Conservation (phyloP, 1,284 basidiomycete species). For the Inonotus hispidus region DNA sequence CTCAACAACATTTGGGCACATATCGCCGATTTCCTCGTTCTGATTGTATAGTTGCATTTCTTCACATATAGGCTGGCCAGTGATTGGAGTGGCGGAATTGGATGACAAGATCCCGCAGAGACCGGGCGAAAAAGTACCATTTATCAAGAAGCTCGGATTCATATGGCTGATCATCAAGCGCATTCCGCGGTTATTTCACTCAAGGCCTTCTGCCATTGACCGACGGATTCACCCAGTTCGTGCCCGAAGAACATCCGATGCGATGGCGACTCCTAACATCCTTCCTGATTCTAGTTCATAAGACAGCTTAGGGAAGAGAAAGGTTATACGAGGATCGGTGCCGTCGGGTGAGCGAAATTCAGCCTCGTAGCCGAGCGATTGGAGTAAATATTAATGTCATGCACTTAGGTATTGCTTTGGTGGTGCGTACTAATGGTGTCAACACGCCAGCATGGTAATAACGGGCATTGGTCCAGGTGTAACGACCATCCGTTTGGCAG, state of each 20-base stretch:
- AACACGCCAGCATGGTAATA: background rate
- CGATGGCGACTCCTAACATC: background rate
- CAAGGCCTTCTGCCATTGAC: constrained; percentile 38
- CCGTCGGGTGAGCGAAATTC: constrained; percentile 43
- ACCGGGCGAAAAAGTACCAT: constrained; percentile 34
- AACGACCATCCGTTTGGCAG: constrained; percentile 36
- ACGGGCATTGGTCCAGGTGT: constrained; percentile 23
- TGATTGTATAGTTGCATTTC: constrained; percentile 18
- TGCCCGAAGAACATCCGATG: background rate
- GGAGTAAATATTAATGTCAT: background rate
- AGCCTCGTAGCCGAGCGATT: background rate
- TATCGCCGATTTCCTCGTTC: constrained; percentile 21
- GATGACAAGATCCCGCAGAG: constrained; percentile 33
- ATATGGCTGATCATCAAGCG: constrained; percentile 27
- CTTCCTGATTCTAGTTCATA: constrained; percentile 39
- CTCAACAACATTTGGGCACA: too few relatives aligned
- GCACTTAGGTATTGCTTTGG: constrained; percentile 57
- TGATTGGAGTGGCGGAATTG: constrained; percentile 33
- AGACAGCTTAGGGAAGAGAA: constrained; percentile 42
- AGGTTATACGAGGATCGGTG: constrained; percentile 53
- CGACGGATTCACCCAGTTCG: constrained; percentile 30
- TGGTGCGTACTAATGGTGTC: constrained; percentile 28
- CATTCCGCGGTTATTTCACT: constrained; percentile 32
- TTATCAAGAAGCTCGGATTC: constrained; percentile 32
- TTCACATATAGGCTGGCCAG: constrained; percentile 37